Percentiles rank a stretch among this genome's conserved stretches.
These are phyloP conservation scores for Ajuga chamaepitys DNA, from an alignment of 257 asterid genomes.

Conservation along the genomic window DNA sequence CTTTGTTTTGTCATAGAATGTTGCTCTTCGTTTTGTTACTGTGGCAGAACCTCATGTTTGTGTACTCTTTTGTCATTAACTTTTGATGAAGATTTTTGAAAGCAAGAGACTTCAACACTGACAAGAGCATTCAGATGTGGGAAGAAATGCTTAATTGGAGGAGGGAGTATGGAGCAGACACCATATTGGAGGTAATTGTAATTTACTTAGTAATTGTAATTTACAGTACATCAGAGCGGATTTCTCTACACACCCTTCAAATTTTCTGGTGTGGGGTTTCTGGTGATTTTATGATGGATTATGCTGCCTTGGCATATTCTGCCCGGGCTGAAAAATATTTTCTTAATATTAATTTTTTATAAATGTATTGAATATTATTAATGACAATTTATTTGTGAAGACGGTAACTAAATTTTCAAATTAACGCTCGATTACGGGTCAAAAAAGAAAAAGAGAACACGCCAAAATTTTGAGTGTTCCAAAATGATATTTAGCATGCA, in stretches of 20 bases:
- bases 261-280: too few species aligned
- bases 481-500: neutral
- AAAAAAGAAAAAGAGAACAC: too few species aligned
- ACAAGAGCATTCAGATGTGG: constrained; percentile 83
- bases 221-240: neutral
- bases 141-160: constrained; percentile 98
- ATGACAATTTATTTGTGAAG: too few species aligned
- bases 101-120: constrained; percentile 78
- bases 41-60: neutral
- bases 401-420: too few species aligned
- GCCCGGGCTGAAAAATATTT: too few species aligned
- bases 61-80: neutral
- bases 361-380: too few species aligned
- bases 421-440: too few species aligned
- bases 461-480: too few species aligned
- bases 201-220: neutral
- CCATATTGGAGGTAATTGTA: constrained; percentile 71
- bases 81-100: constrained; percentile 62
- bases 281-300: too few species aligned
- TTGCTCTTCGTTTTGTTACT: constrained; percentile 7
- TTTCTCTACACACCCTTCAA: neutral
- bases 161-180: constrained; percentile 78
- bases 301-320: too few species aligned
- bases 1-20: neutral
- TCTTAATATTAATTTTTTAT: too few species aligned